Base-by-base conservation (phyloP, 306 rosid genomes). In the Chamaecrista fasciculata region DNA sequence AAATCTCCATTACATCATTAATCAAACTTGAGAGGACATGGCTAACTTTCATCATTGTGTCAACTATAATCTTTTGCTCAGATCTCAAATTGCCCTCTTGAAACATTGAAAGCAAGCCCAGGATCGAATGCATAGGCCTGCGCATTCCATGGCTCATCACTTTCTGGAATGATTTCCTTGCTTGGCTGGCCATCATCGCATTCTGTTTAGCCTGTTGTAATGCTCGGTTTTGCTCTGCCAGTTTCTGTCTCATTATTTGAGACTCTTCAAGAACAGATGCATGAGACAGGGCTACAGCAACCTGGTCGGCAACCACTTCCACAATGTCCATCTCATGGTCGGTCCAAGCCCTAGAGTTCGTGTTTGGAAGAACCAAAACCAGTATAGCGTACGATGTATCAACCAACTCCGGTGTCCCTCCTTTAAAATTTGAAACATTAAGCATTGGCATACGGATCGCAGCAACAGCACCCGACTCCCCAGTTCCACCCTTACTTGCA, bases 191-290 rank as follows among this genome's bases (percentile, higher is more conserved):
- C 95, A 87, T 87, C 88, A 87, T 69, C 8, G 96, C 96, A 47
- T 86, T 73, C 80, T 74, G 60, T 81, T 66, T 77, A 42, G 96
- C 93, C 76, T 76, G 95, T 43, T 87, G 90, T 78, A 87, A 55
- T 0, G 85, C 87, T 9, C 83, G 84, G 75, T 90, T 90, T 68
- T 85, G 95, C 80, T 87, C 90, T 19, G 73, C 78, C 2, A 90
- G 86, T 70, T 90, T 87, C 57, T 90, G 88, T 57, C 95, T 80
- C 91, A 90, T 90, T 24, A 82, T 74, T 71, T 90, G 95, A 70
- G 96, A 90, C 85, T 90, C 96, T 78, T 90, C 96, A 34, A 90
- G 95, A 33, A 90, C 84, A n/a, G 84, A 80, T 4, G 96, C 96
- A 14, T 90, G 96, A 72, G 96, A 90, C 48, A 90, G 73, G 19